Evolutionary conservation across 2,329 filamentous ascomycete genomes (phyloP).

Genomic region (Fusarium pseudonygamai): DNA sequence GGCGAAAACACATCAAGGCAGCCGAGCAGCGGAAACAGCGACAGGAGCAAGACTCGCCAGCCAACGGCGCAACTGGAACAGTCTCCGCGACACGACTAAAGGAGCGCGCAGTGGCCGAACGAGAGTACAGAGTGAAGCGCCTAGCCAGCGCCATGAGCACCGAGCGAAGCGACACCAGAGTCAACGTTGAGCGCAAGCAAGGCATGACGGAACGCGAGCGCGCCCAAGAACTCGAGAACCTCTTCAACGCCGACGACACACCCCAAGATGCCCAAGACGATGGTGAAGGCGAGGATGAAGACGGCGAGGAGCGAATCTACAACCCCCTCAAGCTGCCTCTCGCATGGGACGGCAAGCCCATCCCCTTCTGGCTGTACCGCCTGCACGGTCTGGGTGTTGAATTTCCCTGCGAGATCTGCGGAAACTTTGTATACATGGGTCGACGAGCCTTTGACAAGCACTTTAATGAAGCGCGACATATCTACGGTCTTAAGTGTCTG

Average conservation of each 20-base stretch:
- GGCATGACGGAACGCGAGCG: slow-evolving; percentile 98
- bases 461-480: slow-evolving; percentile 92
- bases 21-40: slow-evolving; percentile 70
- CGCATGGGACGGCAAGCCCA: slow-evolving; percentile 98
- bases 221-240: slow-evolving; percentile 89
- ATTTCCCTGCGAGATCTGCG: slow-evolving; percentile 95
- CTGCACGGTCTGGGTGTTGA: slow-evolving; percentile 95
- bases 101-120: slow-evolving; percentile 88
- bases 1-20: slow-evolving; percentile 92
- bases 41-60: slow-evolving; percentile 52
- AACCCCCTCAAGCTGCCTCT: slow-evolving; percentile 96
- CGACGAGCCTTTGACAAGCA: slow-evolving; percentile 97
- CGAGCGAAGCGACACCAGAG: slow-evolving; percentile 86
- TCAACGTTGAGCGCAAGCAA: slow-evolving; percentile 95
- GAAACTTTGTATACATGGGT: slow-evolving; percentile 99
- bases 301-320: slow-evolving; percentile 90
- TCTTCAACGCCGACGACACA: slow-evolving; percentile 64
- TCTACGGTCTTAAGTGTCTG: slow-evolving; percentile 92
- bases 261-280: slow-evolving; percentile 55
- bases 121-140: slow-evolving; percentile 84
- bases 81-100: slow-evolving; percentile 71
- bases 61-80: slow-evolving; percentile 41
- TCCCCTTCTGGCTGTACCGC: slow-evolving; percentile 99
- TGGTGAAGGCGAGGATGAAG: slow-evolving; percentile 75
- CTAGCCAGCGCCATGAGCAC: slow-evolving; percentile 85